Conservation (phyloP, 768 basidiomycete species). For the Mycena filopes region DNA sequence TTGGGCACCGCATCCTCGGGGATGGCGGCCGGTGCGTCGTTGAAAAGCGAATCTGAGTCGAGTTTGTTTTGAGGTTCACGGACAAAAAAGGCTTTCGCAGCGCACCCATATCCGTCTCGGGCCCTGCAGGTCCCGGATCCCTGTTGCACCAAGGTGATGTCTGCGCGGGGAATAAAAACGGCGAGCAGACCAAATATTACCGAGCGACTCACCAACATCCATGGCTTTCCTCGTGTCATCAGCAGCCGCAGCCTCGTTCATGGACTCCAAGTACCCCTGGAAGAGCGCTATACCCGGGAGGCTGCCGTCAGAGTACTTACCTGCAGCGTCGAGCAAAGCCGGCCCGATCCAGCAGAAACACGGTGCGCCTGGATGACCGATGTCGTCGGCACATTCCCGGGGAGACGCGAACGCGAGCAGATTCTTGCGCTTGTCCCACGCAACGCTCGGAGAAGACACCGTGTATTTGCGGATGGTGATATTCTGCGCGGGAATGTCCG, state of each 20-base stretch:
- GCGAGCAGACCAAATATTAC: no score
- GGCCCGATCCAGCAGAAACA: constrained; percentile 22
- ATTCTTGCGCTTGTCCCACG: neutral
- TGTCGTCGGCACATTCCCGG: neutral
- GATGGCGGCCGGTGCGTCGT: no score
- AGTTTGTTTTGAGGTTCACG: no score
- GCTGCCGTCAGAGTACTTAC: neutral
- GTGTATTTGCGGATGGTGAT: constrained; percentile 6
- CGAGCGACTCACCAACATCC: no score
- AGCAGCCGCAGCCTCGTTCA: constrained; percentile 2
- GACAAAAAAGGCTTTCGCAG: no score
- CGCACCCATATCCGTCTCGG: no score
- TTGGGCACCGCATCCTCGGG: no score
- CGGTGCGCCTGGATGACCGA: neutral
- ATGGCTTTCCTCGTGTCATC: no score
- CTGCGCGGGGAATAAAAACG: no score
- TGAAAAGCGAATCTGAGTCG: no score
- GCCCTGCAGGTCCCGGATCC: no score
- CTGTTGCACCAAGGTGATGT: no score
- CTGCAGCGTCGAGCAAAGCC: constrained; percentile 3
- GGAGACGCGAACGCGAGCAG: constrained; percentile 12
- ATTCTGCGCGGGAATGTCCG: neutral
- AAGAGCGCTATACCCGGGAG: neutral
- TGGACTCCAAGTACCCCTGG: neutral
- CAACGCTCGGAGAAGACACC: neutral